These are phyloP conservation scores for Perkinsela sp. DNA, from an alignment of 208 protist species.

Conservation along the genomic window DNA sequence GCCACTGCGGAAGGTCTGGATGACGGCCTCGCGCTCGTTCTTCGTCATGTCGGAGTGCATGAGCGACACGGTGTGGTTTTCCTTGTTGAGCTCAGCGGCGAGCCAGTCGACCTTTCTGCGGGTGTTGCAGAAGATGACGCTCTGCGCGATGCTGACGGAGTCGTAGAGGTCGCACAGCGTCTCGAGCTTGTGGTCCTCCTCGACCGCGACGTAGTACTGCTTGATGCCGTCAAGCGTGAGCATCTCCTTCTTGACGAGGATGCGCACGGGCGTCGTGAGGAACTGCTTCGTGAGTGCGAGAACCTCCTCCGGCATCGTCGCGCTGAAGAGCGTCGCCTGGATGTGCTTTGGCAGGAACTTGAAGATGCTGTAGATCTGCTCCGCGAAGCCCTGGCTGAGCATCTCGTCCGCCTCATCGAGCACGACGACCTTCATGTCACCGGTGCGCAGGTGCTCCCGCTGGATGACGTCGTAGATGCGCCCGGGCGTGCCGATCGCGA, in stretches of 20 bases:
- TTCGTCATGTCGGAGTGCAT: conserved; percentile 94
- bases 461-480: conserved; percentile 88
- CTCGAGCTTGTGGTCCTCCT: conserved; percentile 91
- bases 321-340: conserved; percentile 90
- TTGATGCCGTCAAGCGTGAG: conserved; percentile 97
- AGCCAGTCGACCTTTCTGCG: conserved; percentile 86
- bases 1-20: conserved; percentile 87
- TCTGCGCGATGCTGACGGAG: conserved; percentile 65
- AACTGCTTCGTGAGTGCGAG: conserved; percentile 93
- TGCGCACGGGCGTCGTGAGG: conserved; percentile 90
- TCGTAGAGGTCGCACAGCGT: conserved; percentile 81
- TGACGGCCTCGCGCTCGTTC: conserved; percentile 86
- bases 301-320: conserved; percentile 93
- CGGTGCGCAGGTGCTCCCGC: conserved; percentile 41
- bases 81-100: conserved; percentile 59
- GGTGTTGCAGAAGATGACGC: conserved; percentile 98
- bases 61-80: conserved; percentile 69
- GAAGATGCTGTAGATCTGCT: conserved; percentile 97
- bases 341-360: conserved; percentile 73
- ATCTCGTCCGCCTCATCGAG: conserved; percentile 99
- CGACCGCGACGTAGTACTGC: conserved; percentile 92
- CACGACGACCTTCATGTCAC: conserved; percentile 75
- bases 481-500: conserved; percentile 90
- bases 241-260: conserved; percentile 95
- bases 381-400: conserved; percentile 80